A percentile compares a stretch with the other conserved stretches of the same genome.
Evolutionary conservation across 2,329 filamentous ascomycete genomes (phyloP).

Genomic region (Sphaceloma murrayae): DNA sequence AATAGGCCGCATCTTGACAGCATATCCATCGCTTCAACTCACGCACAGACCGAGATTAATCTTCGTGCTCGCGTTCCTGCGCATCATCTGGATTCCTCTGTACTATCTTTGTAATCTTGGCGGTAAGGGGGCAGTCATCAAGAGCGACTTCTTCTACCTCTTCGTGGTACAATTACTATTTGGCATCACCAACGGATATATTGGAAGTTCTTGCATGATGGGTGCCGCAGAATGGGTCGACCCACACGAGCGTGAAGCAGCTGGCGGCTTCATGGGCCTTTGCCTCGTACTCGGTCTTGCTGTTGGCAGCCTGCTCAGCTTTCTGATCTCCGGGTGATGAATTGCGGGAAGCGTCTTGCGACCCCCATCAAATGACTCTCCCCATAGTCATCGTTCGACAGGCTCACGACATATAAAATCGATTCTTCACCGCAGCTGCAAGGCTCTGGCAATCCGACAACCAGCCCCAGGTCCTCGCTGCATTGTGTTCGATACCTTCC

Average conservation of each 20-base stretch:
- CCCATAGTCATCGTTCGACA: too few species aligned
- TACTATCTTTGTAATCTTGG: conserved; percentile 86
- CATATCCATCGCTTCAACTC: conserved; percentile 46
- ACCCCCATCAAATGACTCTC: too few species aligned
- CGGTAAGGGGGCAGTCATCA: conserved; percentile 61
- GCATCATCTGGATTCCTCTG: conserved; percentile 66
- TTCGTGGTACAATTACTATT: conserved; percentile 73
- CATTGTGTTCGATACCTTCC: conserved; percentile 30
- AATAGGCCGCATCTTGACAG: conserved; percentile 60
- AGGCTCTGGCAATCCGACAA: conserved; percentile 25
- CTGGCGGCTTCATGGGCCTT: conserved; percentile 88
- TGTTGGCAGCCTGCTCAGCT: conserved; percentile 81
- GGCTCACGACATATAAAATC: too few species aligned
- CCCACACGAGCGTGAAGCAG: conserved; percentile 72
- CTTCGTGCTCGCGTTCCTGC: conserved; percentile 56
- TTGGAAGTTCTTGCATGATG: conserved; percentile 88
- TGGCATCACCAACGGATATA: conserved; percentile 76
- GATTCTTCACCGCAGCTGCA: conserved; percentile 23
- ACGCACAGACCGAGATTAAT: conserved; percentile 55
- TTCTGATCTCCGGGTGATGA: conserved; percentile 48
- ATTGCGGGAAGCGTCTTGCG: not conserved
- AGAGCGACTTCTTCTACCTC: conserved; percentile 82
- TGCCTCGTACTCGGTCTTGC: conserved; percentile 79
- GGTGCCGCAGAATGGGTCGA: conserved; percentile 72
- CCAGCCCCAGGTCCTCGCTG: conserved; percentile 29